Conservation (phyloP, 768 basidiomycete species). For the Lactarius hengduanensis region DNA sequence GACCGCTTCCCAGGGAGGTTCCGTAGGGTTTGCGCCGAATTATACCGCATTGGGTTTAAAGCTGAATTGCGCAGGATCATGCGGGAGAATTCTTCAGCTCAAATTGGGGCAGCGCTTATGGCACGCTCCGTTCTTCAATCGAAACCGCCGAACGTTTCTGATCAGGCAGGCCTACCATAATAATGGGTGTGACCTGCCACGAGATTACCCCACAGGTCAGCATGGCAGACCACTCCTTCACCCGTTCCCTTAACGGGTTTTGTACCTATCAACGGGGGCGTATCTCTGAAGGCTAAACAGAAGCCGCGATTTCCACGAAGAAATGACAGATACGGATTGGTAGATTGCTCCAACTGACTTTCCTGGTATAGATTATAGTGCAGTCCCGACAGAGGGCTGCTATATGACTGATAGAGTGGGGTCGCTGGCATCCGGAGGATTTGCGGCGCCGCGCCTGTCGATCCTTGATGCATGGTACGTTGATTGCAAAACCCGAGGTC, state of each 20-base stretch:
- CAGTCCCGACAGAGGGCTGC: not conserved
- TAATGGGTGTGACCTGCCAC: not conserved
- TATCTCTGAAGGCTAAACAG: not conserved
- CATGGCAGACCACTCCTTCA: not conserved
- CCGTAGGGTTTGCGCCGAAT: not conserved
- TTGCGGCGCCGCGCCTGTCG: conserved; percentile 2
- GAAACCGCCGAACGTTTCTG: not conserved
- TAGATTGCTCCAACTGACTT: not conserved
- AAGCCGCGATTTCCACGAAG: not conserved
- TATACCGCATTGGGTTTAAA: conserved; percentile 14
- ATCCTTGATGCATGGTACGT: not conserved
- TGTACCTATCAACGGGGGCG: not conserved
- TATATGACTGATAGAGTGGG: not conserved
- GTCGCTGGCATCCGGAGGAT: not conserved
- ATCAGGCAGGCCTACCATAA: not conserved
- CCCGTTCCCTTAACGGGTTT: not conserved
- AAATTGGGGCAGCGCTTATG: conserved; percentile 7
- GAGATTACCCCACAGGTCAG: not conserved
- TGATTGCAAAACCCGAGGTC: conserved; percentile 8
- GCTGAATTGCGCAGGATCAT: conserved; percentile 3
- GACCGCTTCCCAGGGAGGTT: not conserved
- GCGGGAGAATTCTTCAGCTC: not conserved
- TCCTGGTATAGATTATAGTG: not conserved
- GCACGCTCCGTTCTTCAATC: not conserved
- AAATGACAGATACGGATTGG: not conserved